Conservation (phyloP, 352 stramenopile species). For the Phytopythium cucurbitacearum region DNA sequence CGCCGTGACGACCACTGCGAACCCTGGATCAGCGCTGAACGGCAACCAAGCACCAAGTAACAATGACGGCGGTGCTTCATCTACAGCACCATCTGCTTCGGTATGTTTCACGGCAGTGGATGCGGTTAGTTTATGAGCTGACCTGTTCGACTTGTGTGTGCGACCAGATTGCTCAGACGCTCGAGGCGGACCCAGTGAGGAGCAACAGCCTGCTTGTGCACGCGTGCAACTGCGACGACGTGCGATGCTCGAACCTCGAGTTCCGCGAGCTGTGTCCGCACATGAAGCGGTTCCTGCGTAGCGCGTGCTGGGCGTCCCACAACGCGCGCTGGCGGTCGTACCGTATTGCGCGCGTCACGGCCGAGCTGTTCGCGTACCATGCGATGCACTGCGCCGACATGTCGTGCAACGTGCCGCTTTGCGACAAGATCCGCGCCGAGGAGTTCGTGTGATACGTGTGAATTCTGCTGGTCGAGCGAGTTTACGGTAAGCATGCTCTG, state of each 20-base stretch:
- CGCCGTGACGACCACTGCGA: neutral
- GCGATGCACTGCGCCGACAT: conserved; percentile 33
- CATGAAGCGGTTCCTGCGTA: conserved; percentile 70
- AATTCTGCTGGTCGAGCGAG: no score
- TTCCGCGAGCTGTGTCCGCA: conserved; percentile 44
- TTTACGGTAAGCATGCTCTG: no score
- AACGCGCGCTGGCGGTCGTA: conserved; percentile 48
- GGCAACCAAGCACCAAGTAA: conserved; percentile 3
- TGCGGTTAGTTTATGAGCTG: neutral
- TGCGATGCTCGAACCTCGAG: conserved; percentile 28
- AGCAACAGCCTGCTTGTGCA: conserved; percentile 58
- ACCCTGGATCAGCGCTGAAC: neutral
- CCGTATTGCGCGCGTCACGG: conserved; percentile 35
- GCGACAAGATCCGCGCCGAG: conserved; percentile 27
- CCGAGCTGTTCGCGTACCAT: conserved; percentile 55
- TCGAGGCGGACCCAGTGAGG: conserved; percentile 32
- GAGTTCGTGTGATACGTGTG: conserved; percentile 20
- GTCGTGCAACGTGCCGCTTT: conserved; percentile 41
- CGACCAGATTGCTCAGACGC: conserved; percentile 32
- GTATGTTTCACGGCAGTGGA: neutral
- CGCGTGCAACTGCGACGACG: conserved; percentile 48
- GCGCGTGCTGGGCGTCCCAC: conserved; percentile 61
- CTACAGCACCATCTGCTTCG: conserved; percentile 13
- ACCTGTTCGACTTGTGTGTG: neutral
- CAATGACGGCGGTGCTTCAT: neutral